Percentiles rank a stretch among this genome's conserved stretches.
Evolutionary conservation across 2,329 filamentous ascomycete genomes (phyloP).

Genomic region (Verticillium nubilum): DNA sequence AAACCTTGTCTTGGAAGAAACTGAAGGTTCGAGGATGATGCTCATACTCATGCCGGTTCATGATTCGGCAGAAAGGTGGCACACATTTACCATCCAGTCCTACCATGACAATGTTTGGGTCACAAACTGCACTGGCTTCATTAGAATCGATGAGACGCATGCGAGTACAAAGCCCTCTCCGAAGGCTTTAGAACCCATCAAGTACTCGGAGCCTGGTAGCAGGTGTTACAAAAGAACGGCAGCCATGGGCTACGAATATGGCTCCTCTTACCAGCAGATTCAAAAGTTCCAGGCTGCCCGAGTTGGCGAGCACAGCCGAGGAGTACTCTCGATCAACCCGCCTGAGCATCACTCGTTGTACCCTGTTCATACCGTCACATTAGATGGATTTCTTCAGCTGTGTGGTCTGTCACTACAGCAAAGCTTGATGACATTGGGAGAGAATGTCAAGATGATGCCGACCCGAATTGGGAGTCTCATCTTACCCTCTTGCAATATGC

Average conservation of each 20-base stretch:
- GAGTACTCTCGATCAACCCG: not conserved
- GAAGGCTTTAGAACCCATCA: not conserved
- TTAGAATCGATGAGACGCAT: not conserved
- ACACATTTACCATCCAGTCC: constrained; percentile 3
- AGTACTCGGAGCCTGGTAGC: not conserved
- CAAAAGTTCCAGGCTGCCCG: not conserved
- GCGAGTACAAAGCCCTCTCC: not conserved
- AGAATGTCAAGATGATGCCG: not conserved
- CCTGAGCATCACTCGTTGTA: not conserved
- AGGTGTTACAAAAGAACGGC: not conserved
- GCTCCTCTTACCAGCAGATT: constrained; percentile 1
- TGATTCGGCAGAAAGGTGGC: not conserved
- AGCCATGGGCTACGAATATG: not conserved
- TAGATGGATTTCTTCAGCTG: not conserved
- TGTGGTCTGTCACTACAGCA: not conserved
- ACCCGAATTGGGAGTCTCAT: not conserved
- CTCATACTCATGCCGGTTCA: not conserved
- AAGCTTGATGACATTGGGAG: not conserved
- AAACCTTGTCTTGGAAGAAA: constrained; percentile 1
- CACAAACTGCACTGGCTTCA: constrained; percentile 3
- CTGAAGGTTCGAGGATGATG: not conserved
- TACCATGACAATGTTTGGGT: not conserved
- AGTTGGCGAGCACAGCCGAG: not conserved
- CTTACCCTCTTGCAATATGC: not conserved
- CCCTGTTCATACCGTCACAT: constrained; percentile 1